Conservation (phyloP, 768 basidiomycete species). For the Lepiota venenata region DNA sequence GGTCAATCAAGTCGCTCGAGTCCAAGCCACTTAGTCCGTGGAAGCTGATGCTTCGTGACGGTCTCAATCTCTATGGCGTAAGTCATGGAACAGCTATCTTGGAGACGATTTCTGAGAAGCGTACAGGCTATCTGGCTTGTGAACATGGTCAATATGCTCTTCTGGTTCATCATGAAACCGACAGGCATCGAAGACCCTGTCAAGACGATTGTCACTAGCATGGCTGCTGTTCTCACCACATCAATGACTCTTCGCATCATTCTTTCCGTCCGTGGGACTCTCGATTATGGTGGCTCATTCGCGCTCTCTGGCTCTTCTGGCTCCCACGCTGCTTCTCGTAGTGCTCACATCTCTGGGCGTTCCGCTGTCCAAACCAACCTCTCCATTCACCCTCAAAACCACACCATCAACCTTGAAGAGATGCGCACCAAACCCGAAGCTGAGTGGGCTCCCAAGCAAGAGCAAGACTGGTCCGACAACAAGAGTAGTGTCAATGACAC, state of each 20-base stretch:
- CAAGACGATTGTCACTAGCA: conserved; percentile 75
- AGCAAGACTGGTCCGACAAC: conserved; percentile 21
- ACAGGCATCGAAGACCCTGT: conserved; percentile 60
- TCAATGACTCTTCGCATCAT: conserved; percentile 89
- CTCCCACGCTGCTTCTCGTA: conserved; percentile 40
- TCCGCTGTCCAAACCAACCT: conserved; percentile 40
- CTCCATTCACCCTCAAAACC: conserved; percentile 22
- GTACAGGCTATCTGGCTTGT: conserved; percentile 67
- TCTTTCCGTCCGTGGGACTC: conserved; percentile 75
- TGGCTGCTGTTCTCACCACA: conserved; percentile 84
- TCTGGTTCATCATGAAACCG: conserved; percentile 82
- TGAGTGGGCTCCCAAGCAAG: conserved; percentile 39
- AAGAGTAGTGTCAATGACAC: conserved; percentile 37
- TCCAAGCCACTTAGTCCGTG: conserved; percentile 60
- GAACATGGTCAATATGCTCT: conserved; percentile 80
- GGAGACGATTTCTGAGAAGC: conserved; percentile 7
- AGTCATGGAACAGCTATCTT: conserved; percentile 18
- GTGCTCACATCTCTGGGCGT: conserved; percentile 45
- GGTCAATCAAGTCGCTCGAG: conserved; percentile 56
- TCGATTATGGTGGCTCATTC: conserved; percentile 69
- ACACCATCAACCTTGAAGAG: conserved; percentile 54
- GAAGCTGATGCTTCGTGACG: conserved; percentile 90
- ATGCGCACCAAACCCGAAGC: conserved; percentile 45
- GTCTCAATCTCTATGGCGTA: conserved; percentile 81
- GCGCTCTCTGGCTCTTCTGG: conserved; percentile 45